These are phyloP conservation scores for Boletus tomentosulus DNA, from an alignment of 768 basidiomycete genomes.

Conservation along the genomic window DNA sequence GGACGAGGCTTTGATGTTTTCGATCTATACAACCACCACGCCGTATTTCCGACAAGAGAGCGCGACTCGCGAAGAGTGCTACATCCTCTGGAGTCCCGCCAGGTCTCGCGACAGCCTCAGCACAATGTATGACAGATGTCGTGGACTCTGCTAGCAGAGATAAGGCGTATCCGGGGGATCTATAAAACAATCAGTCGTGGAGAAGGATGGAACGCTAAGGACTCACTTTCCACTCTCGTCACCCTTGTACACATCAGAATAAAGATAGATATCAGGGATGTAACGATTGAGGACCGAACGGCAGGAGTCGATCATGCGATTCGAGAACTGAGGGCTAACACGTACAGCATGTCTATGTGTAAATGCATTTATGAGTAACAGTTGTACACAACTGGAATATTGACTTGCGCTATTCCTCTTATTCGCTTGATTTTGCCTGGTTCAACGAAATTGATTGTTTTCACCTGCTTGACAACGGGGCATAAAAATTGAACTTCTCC, in stretches of 20 bases:
- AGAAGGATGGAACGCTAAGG: background rate
- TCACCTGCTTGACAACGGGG: constrained; percentile 85
- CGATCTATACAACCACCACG: constrained; percentile 88
- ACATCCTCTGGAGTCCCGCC: constrained; percentile 91
- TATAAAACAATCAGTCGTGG: constrained; percentile 27
- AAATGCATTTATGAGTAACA: background rate
- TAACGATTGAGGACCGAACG: constrained; percentile 92
- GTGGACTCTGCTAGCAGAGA: constrained; percentile 90
- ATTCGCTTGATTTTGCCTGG: constrained; percentile 91
- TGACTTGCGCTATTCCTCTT: constrained; percentile 88
- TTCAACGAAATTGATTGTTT: constrained; percentile 89
- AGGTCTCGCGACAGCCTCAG: constrained; percentile 81
- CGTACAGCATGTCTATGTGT: constrained; percentile 85
- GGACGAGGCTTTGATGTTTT: constrained; percentile 80
- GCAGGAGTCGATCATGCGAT: constrained; percentile 93
- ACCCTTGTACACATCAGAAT: constrained; percentile 97
- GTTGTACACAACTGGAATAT: background rate
- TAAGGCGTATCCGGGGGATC: constrained; percentile 94
- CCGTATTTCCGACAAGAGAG: constrained; percentile 73
- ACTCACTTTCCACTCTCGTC: constrained; percentile 95
- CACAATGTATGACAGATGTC: constrained; percentile 80
- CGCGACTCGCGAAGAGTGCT: constrained; percentile 74
- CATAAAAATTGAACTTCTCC: constrained; percentile 94
- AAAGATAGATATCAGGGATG: constrained; percentile 97
- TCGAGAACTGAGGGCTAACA: constrained; percentile 95